A percentile compares a stretch with the other conserved stretches of the same genome.
Evolutionary conservation across 208 protist genomes (phyloP).

Genomic region (Leishmania amazonensis): DNA sequence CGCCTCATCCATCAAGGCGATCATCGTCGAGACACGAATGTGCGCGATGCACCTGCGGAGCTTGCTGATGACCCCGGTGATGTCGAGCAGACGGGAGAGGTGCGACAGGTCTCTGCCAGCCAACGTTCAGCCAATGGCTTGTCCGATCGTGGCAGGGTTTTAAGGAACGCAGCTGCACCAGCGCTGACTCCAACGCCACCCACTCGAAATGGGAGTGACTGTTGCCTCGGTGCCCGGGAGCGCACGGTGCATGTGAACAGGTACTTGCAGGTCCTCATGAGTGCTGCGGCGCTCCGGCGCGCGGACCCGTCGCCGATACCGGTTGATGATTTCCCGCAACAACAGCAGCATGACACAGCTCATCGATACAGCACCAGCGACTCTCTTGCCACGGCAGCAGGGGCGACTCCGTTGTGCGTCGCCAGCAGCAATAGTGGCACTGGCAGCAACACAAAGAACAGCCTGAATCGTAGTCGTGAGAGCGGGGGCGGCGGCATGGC

Average conservation of each 20-base stretch:
- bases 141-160: neutral
- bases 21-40: neutral
- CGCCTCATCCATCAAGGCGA: neutral
- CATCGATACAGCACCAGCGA: conserved; percentile 10
- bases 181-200: neutral
- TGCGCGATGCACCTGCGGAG: neutral
- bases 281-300: neutral
- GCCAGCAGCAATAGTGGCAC: neutral
- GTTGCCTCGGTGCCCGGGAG: neutral
- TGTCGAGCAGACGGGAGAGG: neutral
- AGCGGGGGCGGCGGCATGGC: neutral
- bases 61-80: neutral
- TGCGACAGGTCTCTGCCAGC: neutral
- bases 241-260: conserved; percentile 24
- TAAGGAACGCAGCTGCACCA: neutral
- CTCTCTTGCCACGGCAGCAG: neutral
- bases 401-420: neutral
- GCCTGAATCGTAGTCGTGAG: neutral
- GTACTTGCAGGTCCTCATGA: conserved; percentile 14
- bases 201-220: neutral
- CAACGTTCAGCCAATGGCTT: neutral
- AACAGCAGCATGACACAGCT: neutral
- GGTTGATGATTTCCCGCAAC: neutral
- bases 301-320: neutral
- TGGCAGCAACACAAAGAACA: neutral